phyloP scores from a whole-genome alignment of 2,329 filamentous ascomycete species.

The Mycosphaerella sp. region DNA sequence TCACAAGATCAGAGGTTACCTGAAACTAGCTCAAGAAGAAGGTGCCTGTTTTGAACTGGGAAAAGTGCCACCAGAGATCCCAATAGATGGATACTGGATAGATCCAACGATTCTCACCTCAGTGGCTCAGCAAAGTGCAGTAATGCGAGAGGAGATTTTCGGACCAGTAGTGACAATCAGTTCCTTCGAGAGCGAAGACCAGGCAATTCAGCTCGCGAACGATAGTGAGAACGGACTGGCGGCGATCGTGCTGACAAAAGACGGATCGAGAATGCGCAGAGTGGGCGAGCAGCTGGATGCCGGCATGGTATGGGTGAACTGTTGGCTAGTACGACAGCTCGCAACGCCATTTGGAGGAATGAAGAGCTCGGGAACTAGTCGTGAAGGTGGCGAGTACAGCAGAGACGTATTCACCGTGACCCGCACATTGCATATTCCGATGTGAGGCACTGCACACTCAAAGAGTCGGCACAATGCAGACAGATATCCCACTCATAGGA shows the following conservation, averaged over 20 bases:
- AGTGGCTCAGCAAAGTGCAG: conserved; percentile 35
- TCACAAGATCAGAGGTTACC: conserved; percentile 11
- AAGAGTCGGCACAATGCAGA: too few relatives aligned
- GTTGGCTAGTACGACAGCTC: conserved; percentile 12
- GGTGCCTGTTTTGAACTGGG: conserved; percentile 8
- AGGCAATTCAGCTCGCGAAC: conserved; percentile 33
- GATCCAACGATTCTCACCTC: conserved; percentile 44
- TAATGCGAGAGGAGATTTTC: conserved; percentile 35
- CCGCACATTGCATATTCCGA: conserved; percentile 14
- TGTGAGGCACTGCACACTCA: too few relatives aligned
- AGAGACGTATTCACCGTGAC: conserved; percentile 14
- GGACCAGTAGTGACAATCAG: conserved; percentile 35
- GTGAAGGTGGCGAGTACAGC: conserved; percentile 14
- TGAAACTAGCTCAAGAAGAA: conserved; percentile 9
- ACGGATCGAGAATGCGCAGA: conserved; percentile 11
- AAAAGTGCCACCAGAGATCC: background rate
- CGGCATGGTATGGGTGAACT: conserved; percentile 13
- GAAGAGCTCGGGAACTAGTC: conserved; percentile 13
- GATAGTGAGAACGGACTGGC: conserved; percentile 21
- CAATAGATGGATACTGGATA: conserved; percentile 37
- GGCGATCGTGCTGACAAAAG: conserved; percentile 11
- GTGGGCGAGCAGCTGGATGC: conserved; percentile 13
- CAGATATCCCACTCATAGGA: too few relatives aligned
- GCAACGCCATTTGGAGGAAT: conserved; percentile 13
- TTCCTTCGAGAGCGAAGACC: conserved; percentile 32